phyloP scores from a whole-genome alignment of 768 basidiomycete genomes.

The Sistotremastrum niveocremeum region DNA sequence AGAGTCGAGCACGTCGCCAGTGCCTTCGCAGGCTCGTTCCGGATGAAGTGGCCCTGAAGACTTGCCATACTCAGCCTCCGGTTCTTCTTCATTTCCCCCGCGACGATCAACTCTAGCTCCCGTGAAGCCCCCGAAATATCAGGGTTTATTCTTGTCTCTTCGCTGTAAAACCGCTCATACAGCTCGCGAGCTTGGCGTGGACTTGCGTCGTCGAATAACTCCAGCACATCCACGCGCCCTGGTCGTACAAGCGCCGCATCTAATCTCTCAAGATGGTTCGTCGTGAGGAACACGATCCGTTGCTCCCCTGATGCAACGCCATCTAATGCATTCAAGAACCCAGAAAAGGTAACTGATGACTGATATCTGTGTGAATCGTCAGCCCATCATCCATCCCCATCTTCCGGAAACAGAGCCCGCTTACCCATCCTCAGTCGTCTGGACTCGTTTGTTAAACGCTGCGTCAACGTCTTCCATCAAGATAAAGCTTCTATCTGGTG shows the following conservation, averaged over 20 bases:
- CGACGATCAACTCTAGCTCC: slow-evolving; percentile 40
- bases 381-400: background rate
- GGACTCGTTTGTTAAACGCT: slow-evolving; percentile 87
- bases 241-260: slow-evolving; percentile 94
- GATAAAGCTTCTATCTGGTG: slow-evolving; percentile 86
- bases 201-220: slow-evolving; percentile 77
- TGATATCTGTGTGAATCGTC: slow-evolving; percentile 48
- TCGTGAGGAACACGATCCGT: slow-evolving; percentile 98
- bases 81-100: slow-evolving; percentile 35
- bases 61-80: slow-evolving; percentile 86
- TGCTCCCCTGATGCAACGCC: slow-evolving; percentile 97
- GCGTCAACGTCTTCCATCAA: slow-evolving; percentile 97
- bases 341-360: slow-evolving; percentile 93
- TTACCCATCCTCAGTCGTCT: slow-evolving; percentile 86
- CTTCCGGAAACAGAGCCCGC: slow-evolving; percentile 10
- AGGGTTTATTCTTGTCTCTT: slow-evolving; percentile 27
- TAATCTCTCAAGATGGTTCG: slow-evolving; percentile 83
- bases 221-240: slow-evolving; percentile 81
- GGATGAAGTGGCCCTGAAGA: slow-evolving; percentile 90
- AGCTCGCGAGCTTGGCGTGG: slow-evolving; percentile 65
- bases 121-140: slow-evolving; percentile 27
- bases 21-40: slow-evolving; percentile 45
- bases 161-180: slow-evolving; percentile 76
- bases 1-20: slow-evolving; percentile 35
- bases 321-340: slow-evolving; percentile 91